phyloP scores from a whole-genome alignment of 768 basidiomycete genomes.

The Agrocybe chaxingu region DNA sequence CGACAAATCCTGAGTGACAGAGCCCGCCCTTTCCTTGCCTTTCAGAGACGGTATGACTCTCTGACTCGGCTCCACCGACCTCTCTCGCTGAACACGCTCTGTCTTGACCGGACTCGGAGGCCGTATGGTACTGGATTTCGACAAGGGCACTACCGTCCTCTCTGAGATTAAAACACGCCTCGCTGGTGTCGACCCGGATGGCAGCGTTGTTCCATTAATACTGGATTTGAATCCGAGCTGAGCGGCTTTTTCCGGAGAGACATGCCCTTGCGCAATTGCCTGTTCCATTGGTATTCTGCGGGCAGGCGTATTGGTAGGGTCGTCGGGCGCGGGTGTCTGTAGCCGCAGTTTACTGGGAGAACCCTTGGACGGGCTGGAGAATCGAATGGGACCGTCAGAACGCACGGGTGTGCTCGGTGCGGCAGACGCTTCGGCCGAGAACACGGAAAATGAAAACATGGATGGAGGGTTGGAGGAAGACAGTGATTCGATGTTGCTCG shows the following conservation, averaged over 20 bases:
- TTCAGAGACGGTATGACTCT: conserved; percentile 9
- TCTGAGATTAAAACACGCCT: conserved; percentile 21
- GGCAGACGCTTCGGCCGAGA: conserved; percentile 21
- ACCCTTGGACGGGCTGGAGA: conserved; percentile 22
- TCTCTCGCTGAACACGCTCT: conserved; percentile 6
- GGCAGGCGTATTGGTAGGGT: conserved; percentile 55
- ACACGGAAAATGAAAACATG: conserved; percentile 24
- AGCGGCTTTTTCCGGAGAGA: conserved; percentile 45
- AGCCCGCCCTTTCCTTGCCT: conserved; percentile 19
- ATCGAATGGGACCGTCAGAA: conserved; percentile 19
- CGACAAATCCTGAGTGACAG: conserved; percentile 2
- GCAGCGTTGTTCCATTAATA: conserved; percentile 12
- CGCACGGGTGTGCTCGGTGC: conserved; percentile 18
- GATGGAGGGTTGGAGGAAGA: conserved; percentile 9
- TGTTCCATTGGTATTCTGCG: conserved; percentile 57
- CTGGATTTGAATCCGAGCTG: conserved; percentile 27
- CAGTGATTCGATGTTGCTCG: conserved; percentile 4
- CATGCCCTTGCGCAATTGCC: conserved; percentile 45
- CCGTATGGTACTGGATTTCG: conserved; percentile 9
- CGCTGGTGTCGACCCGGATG: conserved; percentile 19
- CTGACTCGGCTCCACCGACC: conserved; percentile 10
- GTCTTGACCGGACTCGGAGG: conserved; percentile 14
- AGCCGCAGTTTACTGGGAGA: conserved; percentile 29
- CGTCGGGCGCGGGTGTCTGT: conserved; percentile 26
- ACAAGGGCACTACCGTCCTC: conserved; percentile 15